A percentile compares a stretch with the other conserved stretches of the same genome.
phyloP scores from a whole-genome alignment of 2,329 filamentous ascomycete species.

The Calonectria pauciramosa region DNA sequence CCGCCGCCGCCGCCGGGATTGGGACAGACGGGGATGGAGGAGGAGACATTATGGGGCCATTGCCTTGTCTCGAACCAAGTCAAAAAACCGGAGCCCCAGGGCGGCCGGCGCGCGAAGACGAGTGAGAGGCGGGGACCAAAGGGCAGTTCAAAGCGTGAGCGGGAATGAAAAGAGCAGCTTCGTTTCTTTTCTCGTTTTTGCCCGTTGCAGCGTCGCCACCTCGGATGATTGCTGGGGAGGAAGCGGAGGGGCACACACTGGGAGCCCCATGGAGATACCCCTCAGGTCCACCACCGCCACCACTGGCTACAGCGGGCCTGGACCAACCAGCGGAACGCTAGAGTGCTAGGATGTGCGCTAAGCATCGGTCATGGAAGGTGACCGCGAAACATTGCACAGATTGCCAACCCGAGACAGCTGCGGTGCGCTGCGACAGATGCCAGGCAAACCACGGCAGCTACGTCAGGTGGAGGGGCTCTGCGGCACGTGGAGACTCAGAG shows the following conservation, averaged over 20 bases:
- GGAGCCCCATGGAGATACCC: neutral
- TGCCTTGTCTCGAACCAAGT: neutral
- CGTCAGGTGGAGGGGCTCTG: neutral
- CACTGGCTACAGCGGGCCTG: neutral
- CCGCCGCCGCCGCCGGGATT: neutral
- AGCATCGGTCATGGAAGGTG: slow-evolving; percentile 5
- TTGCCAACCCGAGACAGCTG: neutral
- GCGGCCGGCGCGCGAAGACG: neutral
- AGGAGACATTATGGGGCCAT: slow-evolving; percentile 12
- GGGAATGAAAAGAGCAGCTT: neutral
- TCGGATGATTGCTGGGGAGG: neutral
- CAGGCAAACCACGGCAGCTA: neutral
- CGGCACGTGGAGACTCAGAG: slow-evolving; percentile 14
- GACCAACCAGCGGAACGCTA: neutral
- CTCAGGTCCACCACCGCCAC: neutral
- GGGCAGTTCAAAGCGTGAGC: slow-evolving; percentile 19
- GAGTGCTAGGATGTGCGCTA: neutral
- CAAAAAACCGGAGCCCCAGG: neutral
- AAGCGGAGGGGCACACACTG: neutral
- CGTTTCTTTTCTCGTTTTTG: neutral
- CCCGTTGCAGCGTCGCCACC: neutral
- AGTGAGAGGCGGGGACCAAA: neutral
- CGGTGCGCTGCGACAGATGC: neutral
- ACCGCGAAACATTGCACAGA: slow-evolving; percentile 18
- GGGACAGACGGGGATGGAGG: neutral